These are phyloP conservation scores for Rhododendron molle DNA, from an alignment of 148 eudicot species.

Conservation along the genomic window DNA sequence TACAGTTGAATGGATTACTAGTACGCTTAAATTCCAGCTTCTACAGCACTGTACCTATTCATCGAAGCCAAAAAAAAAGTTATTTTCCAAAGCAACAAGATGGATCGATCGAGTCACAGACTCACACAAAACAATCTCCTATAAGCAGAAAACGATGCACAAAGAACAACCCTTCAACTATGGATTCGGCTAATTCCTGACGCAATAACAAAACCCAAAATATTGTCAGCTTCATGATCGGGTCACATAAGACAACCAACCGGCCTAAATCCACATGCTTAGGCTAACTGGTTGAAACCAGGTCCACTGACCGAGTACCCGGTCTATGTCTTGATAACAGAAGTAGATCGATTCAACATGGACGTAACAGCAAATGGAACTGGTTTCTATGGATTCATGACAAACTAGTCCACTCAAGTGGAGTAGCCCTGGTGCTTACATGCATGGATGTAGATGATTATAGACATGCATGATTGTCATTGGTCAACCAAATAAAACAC, in stretches of 20 bases:
- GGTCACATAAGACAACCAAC: neutral
- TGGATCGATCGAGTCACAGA: neutral
- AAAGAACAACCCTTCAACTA: neutral
- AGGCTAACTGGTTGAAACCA: constrained; percentile 2
- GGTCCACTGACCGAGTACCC: neutral
- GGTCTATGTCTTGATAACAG: neutral
- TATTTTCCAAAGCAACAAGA: neutral
- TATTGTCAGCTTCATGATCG: neutral
- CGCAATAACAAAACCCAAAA: neutral
- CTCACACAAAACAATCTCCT: neutral
- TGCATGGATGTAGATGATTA: neutral
- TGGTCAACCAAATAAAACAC: neutral
- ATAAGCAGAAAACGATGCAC: neutral
- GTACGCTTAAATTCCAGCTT: neutral
- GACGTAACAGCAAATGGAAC: neutral
- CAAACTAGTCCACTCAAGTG: neutral
- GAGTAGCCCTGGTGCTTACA: neutral
- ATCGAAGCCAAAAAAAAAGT: neutral
- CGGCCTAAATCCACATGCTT: neutral
- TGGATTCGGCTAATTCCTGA: neutral
- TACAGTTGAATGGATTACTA: neutral
- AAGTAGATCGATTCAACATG: neutral
- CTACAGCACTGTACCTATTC: neutral
- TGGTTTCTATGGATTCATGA: neutral
- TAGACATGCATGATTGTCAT: neutral